phyloP scores from a whole-genome alignment of 2,329 filamentous ascomycete species.

The Colletotrichum sp. region DNA sequence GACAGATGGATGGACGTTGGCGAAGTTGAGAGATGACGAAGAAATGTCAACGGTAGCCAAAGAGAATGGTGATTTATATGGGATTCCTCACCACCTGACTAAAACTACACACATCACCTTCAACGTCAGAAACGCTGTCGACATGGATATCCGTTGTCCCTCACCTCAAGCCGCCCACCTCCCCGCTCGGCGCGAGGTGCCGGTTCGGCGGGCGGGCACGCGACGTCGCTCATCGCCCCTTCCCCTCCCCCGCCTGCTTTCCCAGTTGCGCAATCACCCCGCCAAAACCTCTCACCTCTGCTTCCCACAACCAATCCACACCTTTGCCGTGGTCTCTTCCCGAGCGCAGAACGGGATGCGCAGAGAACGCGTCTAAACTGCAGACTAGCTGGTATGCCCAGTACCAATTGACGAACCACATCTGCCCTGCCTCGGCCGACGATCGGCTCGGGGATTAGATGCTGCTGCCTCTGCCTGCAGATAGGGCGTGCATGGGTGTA shows the following conservation, averaged over 20 bases:
- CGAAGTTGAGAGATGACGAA: background rate
- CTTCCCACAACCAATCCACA: background rate
- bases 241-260: background rate
- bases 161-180: background rate
- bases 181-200: background rate
- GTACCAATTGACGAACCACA: background rate
- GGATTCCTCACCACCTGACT: background rate
- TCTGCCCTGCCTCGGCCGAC: background rate
- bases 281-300: background rate
- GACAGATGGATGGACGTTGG: background rate
- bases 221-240: background rate
- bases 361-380: background rate
- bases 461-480: background rate
- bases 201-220: background rate
- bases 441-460: conserved; percentile 1
- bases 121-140: background rate
- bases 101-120: background rate
- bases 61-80: background rate
- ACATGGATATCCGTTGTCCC: background rate
- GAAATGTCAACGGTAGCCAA: background rate
- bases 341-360: background rate
- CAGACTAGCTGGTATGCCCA: background rate
- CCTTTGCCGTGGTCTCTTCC: background rate
- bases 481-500: background rate
- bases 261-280: background rate